Base-by-base conservation (phyloP, 129 eudicot genomes). In the Flaveria bidentis region DNA sequence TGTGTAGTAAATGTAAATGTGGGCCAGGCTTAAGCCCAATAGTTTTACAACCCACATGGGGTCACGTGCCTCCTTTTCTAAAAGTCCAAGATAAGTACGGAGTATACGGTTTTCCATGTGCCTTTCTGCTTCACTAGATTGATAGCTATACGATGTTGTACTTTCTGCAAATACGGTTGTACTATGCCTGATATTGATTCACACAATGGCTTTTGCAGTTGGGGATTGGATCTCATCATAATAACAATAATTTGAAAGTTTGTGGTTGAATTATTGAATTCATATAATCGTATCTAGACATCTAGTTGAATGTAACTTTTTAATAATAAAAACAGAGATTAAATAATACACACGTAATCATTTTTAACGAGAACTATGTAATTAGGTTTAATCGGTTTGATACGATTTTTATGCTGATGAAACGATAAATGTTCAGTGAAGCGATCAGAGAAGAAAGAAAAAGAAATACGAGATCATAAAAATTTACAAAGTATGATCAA, bases 31-130 rank as follows among this genome's bases (percentile, higher is more conserved):
- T 49, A 57, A 67, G 84, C 84, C 84, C 79, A 73, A 5, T 44
- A 55, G 22, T 26, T 46, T n/a, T 28, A 74, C 55, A 74, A 73
- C 71, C 55, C 84, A 80, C 84, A 66, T 73, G 79, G 75, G 1
- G 28, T 66, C 75, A 73, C 74, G 84, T 80, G 79, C 55, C 45
- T 50, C 56, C 25, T 18, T 8, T 14, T 53, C 36, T 45, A 56
- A 80, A 74, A 74, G 79, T 80, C 84, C 65, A 80, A 73, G 69
- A 73, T 66, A 74, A 55, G 75, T 73, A 80, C 83, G 79, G 83
- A 17, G 73, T 2, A 26, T 72, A 73, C 70, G 63, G 75, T 73
- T 22, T 71, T 71, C n/a, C 77, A 78, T 39, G 74, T 80, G 74
- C 83, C 45, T 57, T 13, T 64, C 53, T 70, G 63, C 12, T 45